These are phyloP conservation scores for Pythium plurisporium DNA, from an alignment of 352 stramenopile genomes.

Conservation along the genomic window DNA sequence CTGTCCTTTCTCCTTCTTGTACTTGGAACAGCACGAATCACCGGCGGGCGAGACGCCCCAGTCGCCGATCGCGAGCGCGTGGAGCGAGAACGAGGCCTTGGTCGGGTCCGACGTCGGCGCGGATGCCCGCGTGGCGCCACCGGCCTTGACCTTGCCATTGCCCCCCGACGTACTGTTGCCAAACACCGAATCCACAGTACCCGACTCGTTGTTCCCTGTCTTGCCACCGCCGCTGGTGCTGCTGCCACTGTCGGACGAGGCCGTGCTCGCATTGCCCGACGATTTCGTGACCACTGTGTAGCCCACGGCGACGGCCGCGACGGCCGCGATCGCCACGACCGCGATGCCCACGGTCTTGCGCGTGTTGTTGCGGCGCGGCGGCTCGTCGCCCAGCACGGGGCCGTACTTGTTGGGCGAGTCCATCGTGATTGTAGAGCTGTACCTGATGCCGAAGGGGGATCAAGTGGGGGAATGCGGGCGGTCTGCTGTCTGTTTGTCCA, in stretches of 20 bases:
- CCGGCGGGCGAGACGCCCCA: slow-evolving; percentile 18
- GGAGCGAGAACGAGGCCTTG: slow-evolving; percentile 12
- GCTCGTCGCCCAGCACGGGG: slow-evolving; percentile 6
- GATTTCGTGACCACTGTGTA: neutral
- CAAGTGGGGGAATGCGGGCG: no score
- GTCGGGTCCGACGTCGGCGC: slow-evolving; percentile 9
- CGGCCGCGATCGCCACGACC: neutral
- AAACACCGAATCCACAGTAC: no score
- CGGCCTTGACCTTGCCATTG: slow-evolving; percentile 2
- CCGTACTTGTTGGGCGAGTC: slow-evolving; percentile 11
- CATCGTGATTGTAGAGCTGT: no score
- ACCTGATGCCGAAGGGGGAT: no score
- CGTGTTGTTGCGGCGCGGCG: neutral
- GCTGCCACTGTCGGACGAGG: no score
- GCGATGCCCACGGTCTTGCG: neutral
- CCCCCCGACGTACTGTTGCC: neutral
- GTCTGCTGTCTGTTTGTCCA: no score
- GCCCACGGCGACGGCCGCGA: neutral
- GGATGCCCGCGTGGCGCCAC: neutral
- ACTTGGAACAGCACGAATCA: slow-evolving; percentile 26
- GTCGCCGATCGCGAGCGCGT: slow-evolving; percentile 22
- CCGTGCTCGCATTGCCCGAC: neutral
- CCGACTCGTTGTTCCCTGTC: no score
- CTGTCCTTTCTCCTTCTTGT: slow-evolving; percentile 18
- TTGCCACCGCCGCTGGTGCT: no score